Conservation (phyloP, 352 stramenopile genomes). For the Albugo candida region DNA sequence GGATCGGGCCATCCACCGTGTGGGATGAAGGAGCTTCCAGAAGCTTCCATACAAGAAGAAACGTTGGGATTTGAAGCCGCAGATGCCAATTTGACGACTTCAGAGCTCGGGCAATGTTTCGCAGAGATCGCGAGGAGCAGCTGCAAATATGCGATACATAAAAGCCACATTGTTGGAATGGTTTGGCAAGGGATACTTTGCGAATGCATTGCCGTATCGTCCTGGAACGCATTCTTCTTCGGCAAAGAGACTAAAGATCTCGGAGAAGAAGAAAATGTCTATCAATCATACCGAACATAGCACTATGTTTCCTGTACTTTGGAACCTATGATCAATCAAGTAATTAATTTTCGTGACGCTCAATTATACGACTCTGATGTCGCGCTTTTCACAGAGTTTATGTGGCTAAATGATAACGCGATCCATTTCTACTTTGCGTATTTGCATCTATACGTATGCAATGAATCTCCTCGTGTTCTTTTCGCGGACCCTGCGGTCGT, state of each 20-base stretch:
- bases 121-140: not conserved
- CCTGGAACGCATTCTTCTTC: no score
- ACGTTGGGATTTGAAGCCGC: not conserved
- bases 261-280: no score
- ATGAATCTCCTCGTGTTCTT: conserved; percentile 12
- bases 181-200: no score
- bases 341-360: conserved; percentile 64
- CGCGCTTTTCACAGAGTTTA: conserved; percentile 24
- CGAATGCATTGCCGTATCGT: no score
- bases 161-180: no score
- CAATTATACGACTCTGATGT: conserved; percentile 70
- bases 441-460: conserved; percentile 22
- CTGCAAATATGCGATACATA: no score
- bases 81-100: not conserved
- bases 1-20: not conserved
- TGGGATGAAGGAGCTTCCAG: not conserved
- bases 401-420: conserved; percentile 73
- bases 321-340: conserved; percentile 16
- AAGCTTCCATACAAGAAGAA: not conserved
- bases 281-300: no score
- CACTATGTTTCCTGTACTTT: no score
- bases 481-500: conserved; percentile 61
- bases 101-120: not conserved
- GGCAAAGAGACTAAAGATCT: no score
- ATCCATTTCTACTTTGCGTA: conserved; percentile 75